Evolutionary conservation across 2,329 filamentous ascomycete genomes (phyloP), one percentile per base, ranked within the genome.

Genomic region (Metarhizium rileyi): DNA sequence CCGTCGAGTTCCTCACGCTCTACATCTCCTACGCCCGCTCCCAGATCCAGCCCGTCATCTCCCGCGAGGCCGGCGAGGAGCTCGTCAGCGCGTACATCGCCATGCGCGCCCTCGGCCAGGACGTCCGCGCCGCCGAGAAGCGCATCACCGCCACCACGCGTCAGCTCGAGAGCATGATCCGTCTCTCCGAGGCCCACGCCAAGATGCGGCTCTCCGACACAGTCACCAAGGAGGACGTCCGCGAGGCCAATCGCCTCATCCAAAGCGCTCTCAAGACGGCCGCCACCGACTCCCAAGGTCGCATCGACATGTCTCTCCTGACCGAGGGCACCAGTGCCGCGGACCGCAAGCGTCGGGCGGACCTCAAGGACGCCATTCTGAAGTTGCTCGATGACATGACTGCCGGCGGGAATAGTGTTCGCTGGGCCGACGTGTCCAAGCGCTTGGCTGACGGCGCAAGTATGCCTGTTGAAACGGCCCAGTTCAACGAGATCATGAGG

Each of bases 91-190:
- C 89, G 27, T 98, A 98, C 63, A 87, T 97, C 43, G 86, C 86
- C 53, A 96, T 98, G 89, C 90, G 93, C 56, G 88, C 90, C 62
- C 82, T 98, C 0, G 93, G 93, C 44, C 85, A 90, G 58, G 86
- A 90, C 59, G 84, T 91, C 33, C 88, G 91, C 45, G 79, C 90
- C 2, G 81, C 87, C 3, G 94, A 98, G 68, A 91, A 94, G 67
- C 88, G 93, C 57, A 98, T 98, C 70, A 98, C 93, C 0, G 93
- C 93, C 38, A 98, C 93, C 3, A 98, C 94, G 0, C 82, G 93
- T 63, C 93, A 98, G 69, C 77, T 98, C 5, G 94, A 98, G 70
- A 93, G 86, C 43, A 98, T 98, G 94, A 97, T 98, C 63, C 91
- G 93, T 53, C 84, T 98, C 3, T 74, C 90, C 1, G 93, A 98